Evolutionary conservation across 352 stramenopile species (phyloP).

Genomic region (Peronospora destructor): DNA sequence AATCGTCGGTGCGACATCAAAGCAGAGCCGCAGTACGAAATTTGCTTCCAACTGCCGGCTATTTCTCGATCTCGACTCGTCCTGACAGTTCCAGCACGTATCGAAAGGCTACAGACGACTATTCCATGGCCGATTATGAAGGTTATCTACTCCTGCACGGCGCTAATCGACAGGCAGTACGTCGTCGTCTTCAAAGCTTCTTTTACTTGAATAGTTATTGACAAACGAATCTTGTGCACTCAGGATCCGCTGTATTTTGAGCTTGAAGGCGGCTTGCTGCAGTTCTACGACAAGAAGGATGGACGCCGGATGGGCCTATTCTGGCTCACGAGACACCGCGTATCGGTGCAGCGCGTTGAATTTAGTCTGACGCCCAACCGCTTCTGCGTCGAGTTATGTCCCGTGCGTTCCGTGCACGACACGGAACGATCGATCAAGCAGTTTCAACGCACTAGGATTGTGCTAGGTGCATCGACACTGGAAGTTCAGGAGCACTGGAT

Average conservation of each 20-base stretch:
- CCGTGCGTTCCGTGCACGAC: slow-evolving; percentile 71
- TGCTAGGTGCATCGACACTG: slow-evolving; percentile 50
- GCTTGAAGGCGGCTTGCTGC: slow-evolving; percentile 57
- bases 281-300: slow-evolving; percentile 69
- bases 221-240: slow-evolving; percentile 1
- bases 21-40: slow-evolving; percentile 8
- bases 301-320: slow-evolving; percentile 65
- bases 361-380: slow-evolving; percentile 44
- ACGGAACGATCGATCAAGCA: slow-evolving; percentile 61
- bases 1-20: slow-evolving; percentile 5
- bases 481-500: slow-evolving; percentile 56
- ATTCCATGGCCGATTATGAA: slow-evolving; percentile 72
- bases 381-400: slow-evolving; percentile 63
- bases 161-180: slow-evolving; percentile 33
- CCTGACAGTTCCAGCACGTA: slow-evolving; percentile 1
- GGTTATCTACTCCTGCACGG: slow-evolving; percentile 72
- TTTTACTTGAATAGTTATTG: background rate
- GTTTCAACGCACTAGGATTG: slow-evolving; percentile 45
- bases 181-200: background rate
- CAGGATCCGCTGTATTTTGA: slow-evolving; percentile 77
- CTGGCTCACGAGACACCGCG: slow-evolving; percentile 66
- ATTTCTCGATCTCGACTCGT: slow-evolving; percentile 11
- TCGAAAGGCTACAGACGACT: slow-evolving; percentile 1
- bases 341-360: slow-evolving; percentile 40
- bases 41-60: slow-evolving; percentile 9